Evolutionary conservation across 1,284 basidiomycete species (phyloP).

Genomic region (Salmacisia buchloeana): DNA sequence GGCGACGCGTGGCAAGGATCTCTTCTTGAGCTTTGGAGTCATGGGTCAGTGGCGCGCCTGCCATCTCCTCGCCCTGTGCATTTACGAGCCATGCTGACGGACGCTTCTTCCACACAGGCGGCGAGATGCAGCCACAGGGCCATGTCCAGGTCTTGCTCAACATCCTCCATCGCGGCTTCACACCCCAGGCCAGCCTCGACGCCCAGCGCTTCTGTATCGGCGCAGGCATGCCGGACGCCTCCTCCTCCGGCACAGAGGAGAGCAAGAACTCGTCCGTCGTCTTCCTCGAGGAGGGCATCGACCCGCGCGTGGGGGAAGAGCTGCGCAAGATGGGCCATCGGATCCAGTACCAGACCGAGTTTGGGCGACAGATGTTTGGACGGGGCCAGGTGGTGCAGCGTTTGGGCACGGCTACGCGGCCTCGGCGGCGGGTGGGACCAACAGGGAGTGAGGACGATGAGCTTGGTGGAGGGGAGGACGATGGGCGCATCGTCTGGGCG

Average conservation of each 20-base stretch:
- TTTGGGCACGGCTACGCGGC: slow-evolving; percentile 12
- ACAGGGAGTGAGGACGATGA: slow-evolving; percentile 3
- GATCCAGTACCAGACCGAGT: slow-evolving; percentile 62
- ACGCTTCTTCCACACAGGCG: slow-evolving; percentile 45
- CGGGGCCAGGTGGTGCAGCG: slow-evolving; percentile 61
- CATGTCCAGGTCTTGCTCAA: slow-evolving; percentile 91
- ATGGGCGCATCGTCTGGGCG: slow-evolving; percentile 35
- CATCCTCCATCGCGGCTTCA: slow-evolving; percentile 72
- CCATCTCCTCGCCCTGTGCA: not conserved
- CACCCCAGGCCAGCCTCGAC: slow-evolving; percentile 63
- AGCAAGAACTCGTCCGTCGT: slow-evolving; percentile 59
- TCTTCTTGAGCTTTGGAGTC: slow-evolving; percentile 82
- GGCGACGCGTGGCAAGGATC: slow-evolving; percentile 71
- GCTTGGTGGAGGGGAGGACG: slow-evolving; percentile 10
- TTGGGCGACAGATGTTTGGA: slow-evolving; percentile 69
- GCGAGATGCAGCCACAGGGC: slow-evolving; percentile 89
- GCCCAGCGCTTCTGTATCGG: slow-evolving; percentile 94
- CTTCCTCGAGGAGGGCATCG: slow-evolving; percentile 79
- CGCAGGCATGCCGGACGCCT: slow-evolving; percentile 65
- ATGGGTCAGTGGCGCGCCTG: slow-evolving; percentile 61
- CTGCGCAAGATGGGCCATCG: slow-evolving; percentile 76
- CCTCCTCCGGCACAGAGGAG: slow-evolving; percentile 59
- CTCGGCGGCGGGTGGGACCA: slow-evolving; percentile 34
- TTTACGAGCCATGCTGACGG: not conserved
- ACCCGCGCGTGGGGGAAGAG: slow-evolving; percentile 54